Evolutionary conservation across 2,329 filamentous ascomycete species (phyloP), one percentile per base, ranked within the genome.

Genomic region (Pestalotiopsis sp.): DNA sequence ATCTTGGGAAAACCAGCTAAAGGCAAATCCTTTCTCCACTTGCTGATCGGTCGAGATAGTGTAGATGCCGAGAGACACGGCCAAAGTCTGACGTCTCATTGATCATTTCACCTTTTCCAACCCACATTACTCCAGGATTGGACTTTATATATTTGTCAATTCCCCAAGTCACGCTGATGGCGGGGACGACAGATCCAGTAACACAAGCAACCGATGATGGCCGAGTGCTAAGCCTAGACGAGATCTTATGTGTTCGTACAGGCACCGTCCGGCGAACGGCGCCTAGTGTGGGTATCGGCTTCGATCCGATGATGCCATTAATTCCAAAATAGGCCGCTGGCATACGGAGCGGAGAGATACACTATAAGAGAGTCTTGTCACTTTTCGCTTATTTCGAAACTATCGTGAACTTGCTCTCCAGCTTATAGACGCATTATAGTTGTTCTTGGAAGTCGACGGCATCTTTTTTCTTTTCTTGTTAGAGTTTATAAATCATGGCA

Each of bases 251-350:
- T n/a, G 45, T 52, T 52, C 45, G 14, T n/a, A 52, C n/a, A 9
- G 1, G 31, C 0, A 9, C 45, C 17, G 45, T 52, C 45, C 45
- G 45, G 45, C 17, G 45, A 52, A 52, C 45, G 45, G 45, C 45
- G 45, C 45, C 45, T 23, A 52, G 14, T n/a, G 45, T 52, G 45
- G 45, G 25, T 14, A 62, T 62, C 59, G 59, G 59, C 59, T 36
- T 36, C 27, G 9, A 36, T 27, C 59, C 59, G 59, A 62, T 62
- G 31, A 62, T 62, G 59, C 59, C 59, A 39, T 41, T 17, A 62
- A 62, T n/a, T 36, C 23, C 23, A 27, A n/a, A 52, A 52, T 52
- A n/a, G 45, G 20, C n/a, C 9, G 17, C 20, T 52, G 45, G 45
- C 45, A 52, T 20, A 52, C 45, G 45, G 20, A n/a, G 45, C 45